Percentiles rank a stretch among this genome's conserved stretches.
phyloP scores from a whole-genome alignment of 495 filamentous ascomycete genomes.

The Tuber borchii region DNA sequence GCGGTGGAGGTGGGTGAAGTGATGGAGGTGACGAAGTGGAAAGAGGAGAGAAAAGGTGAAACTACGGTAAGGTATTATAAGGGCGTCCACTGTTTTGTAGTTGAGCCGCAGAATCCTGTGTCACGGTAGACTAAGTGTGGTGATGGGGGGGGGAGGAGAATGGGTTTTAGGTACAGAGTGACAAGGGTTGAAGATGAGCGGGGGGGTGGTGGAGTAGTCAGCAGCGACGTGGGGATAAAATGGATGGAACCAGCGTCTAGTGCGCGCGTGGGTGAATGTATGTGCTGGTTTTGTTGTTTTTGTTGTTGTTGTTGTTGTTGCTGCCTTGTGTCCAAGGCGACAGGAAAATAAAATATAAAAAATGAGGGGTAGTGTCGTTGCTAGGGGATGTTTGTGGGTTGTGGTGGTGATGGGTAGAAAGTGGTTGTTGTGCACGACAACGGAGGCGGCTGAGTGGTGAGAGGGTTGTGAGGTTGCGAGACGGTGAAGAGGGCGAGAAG shows the following conservation, averaged over 20 bases:
- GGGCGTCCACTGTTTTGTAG: not conserved
- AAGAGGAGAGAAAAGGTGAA: slow-evolving; percentile 13
- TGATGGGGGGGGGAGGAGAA: too few relatives aligned
- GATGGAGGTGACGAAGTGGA: slow-evolving; percentile 7
- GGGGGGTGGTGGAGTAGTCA: slow-evolving; percentile 35
- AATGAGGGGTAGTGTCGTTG: slow-evolving; percentile 38
- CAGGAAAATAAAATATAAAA: slow-evolving; percentile 28
- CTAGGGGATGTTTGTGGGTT: slow-evolving; percentile 13
- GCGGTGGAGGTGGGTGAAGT: slow-evolving; percentile 10
- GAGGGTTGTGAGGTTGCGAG: slow-evolving; percentile 42
- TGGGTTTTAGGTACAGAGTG: not conserved
- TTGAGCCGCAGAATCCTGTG: slow-evolving; percentile 4
- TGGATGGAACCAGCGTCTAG: slow-evolving; percentile 14
- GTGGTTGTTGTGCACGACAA: slow-evolving; percentile 44
- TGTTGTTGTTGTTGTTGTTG: slow-evolving; percentile 22
- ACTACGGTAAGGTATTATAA: not conserved
- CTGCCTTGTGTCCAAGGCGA: slow-evolving; percentile 36
- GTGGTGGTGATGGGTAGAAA: slow-evolving; percentile 35
- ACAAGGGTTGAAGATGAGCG: not conserved
- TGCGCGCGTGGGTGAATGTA: not conserved
- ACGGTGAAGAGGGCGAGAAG: slow-evolving; percentile 47
- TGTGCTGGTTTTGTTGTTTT: slow-evolving; percentile 4
- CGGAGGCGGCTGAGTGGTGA: slow-evolving; percentile 29
- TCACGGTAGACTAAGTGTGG: not conserved
- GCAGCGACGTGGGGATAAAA: slow-evolving; percentile 17